phyloP scores from a whole-genome alignment of 805 yeast genomes.

The Wickerhamomyces subpelliculosus region DNA sequence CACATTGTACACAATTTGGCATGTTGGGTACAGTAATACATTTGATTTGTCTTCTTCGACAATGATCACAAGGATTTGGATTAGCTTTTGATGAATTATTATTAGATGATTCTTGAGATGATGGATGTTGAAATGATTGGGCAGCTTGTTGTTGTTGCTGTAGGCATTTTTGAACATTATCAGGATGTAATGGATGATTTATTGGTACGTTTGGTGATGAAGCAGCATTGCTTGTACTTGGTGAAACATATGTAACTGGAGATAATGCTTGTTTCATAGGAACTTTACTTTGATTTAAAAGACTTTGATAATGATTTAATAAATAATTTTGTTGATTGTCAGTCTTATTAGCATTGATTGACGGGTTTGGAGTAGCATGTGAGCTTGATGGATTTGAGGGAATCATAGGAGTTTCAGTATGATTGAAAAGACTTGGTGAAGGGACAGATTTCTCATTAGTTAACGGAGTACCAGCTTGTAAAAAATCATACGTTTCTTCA shows the following conservation, averaged over 20 bases:
- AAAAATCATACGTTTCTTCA: conserved; percentile 11
- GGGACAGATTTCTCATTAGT: too few species aligned
- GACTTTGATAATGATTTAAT: conserved; percentile 18
- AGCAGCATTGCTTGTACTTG: conserved; percentile 1
- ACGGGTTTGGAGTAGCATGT: neutral
- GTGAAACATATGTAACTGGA: conserved; percentile 6
- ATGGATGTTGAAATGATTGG: conserved; percentile 2
- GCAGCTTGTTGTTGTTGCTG: conserved; percentile 1
- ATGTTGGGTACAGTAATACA: conserved; percentile 66
- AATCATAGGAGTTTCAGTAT: neutral
- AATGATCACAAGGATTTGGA: conserved; percentile 68
- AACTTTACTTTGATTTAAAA: conserved; percentile 19
- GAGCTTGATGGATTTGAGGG: too few species aligned
- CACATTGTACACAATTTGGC: conserved; percentile 69
- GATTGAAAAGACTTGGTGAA: neutral
- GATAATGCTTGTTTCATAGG: conserved; percentile 18
- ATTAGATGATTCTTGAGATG: conserved; percentile 1
- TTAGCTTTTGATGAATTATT: conserved; percentile 9
- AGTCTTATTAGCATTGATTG: too few species aligned
- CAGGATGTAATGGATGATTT: conserved; percentile 5
- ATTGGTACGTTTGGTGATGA: conserved; percentile 6
- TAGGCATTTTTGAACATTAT: conserved; percentile 2
- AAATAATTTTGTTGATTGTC: conserved; percentile 6
- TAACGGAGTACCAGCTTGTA: too few species aligned
- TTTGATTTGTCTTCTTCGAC: conserved; percentile 71